Percentiles rank a stretch among this genome's conserved stretches.
Evolutionary conservation across 2,329 filamentous ascomycete genomes (phyloP).

Genomic region (Rhynchosporium graminicola): DNA sequence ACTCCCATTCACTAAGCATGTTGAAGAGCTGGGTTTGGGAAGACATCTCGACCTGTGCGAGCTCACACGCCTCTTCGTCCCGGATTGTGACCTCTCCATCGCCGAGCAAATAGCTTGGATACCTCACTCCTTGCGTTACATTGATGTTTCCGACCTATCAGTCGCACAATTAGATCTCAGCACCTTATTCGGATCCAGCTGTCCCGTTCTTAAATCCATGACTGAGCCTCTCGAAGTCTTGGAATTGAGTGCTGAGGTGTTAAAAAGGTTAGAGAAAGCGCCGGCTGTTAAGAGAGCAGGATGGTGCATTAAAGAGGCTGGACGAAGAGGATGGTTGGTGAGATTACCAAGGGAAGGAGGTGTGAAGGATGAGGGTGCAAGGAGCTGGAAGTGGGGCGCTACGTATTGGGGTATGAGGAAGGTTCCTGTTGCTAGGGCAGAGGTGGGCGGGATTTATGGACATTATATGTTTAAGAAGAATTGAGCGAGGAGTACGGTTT

Average conservation of each 20-base stretch:
- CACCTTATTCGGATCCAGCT: slow-evolving; percentile 52
- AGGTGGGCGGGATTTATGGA: slow-evolving; percentile 50
- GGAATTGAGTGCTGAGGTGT: slow-evolving; percentile 70
- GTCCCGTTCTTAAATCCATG: slow-evolving; percentile 57
- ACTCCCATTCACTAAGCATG: slow-evolving; percentile 64
- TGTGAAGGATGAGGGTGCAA: slow-evolving; percentile 54
- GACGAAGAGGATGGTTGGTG: slow-evolving; percentile 67
- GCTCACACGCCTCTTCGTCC: slow-evolving; percentile 44
- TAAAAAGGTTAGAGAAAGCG: slow-evolving; percentile 58
- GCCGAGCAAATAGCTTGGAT: slow-evolving; percentile 48
- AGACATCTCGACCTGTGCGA: slow-evolving; percentile 66
- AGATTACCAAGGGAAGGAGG: slow-evolving; percentile 39
- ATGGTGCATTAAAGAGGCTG: slow-evolving; percentile 71
- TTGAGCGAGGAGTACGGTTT: not conserved
- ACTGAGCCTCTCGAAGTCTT: slow-evolving; percentile 74
- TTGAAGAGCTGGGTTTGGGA: slow-evolving; percentile 76
- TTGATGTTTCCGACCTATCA: slow-evolving; percentile 74
- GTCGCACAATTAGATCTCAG: slow-evolving; percentile 59
- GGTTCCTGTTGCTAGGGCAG: slow-evolving; percentile 54
- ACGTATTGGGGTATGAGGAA: slow-evolving; percentile 83
- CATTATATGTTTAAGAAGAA: slow-evolving; percentile 27
- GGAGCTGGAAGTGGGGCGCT: slow-evolving; percentile 82
- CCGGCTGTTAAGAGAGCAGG: slow-evolving; percentile 46
- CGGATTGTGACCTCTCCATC: slow-evolving; percentile 25
- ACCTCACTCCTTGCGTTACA: slow-evolving; percentile 67